Evolutionary conservation across 2,329 filamentous ascomycete species (phyloP), one percentile per base, ranked within the genome.

Genomic region (Phoma sp.): DNA sequence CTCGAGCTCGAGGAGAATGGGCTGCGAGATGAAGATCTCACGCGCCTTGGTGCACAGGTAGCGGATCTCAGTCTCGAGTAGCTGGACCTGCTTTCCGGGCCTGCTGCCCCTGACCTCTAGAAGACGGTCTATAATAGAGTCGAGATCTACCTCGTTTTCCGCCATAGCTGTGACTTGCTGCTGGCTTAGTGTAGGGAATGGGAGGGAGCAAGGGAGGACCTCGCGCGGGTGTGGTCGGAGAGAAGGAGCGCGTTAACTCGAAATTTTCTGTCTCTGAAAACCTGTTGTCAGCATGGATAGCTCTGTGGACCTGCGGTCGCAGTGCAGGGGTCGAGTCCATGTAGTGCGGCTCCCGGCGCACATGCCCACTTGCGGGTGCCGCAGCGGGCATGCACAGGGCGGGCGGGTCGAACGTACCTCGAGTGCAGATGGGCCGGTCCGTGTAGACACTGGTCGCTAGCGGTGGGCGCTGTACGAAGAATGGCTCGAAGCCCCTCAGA

Each of bases 21-120:
- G 95, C 83, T 99, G 95, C 60, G 93, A 97, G 79, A 99, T 98
- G 84, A 99, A 98, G 72, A 99, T 98, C 83, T 99, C 95, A 65
- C 95, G 90, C 61, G 93, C 93, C 83, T 98, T 98, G 76, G 93
- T 97, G 86, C 95, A 99, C 64, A 99, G 87, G 80, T 87, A 96
- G 75, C 93, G 90, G 69, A 99, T 99, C 82, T 98, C 95, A 58
- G 91, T 88, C 80, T 99, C 95, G 65, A 96, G 84, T 66, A 99
- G 86, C 82, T 98, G 93, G 50, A 99, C 95, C 81, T 98, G 95
- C 84, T 99, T 99, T 72, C 95, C 95, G 53, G 95, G 95, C 74
- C 95, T 89, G 84, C 93, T 97, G 76, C 93, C 95, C 80, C 95
- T 90, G 76, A 98, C 95, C 82, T 99, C 95, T 75, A 98, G 85